Evolutionary conservation across 148 eudicot genomes (phyloP).

Genomic region (Rhododendron kiyosumense): DNA sequence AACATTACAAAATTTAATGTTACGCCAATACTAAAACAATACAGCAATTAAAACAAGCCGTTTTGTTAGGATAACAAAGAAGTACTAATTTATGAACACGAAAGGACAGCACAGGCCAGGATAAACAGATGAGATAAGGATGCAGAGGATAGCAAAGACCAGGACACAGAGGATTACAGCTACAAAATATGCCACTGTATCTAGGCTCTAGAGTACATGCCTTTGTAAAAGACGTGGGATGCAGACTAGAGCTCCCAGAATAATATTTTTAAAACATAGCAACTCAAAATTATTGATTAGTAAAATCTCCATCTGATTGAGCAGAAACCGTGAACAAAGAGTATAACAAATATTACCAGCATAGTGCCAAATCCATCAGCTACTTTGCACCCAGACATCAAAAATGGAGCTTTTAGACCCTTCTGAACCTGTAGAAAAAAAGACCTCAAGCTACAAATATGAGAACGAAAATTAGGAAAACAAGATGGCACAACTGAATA

Average conservation of each 20-base stretch:
- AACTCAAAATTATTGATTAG: background rate
- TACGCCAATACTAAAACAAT: background rate
- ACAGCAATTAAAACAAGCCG: background rate
- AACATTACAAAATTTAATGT: background rate
- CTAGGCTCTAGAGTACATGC: background rate
- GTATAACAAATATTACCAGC: constrained; percentile 45
- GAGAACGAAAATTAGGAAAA: constrained; percentile 1
- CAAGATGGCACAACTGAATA: background rate
- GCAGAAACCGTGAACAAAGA: background rate
- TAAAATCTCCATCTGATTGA: background rate
- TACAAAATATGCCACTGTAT: background rate
- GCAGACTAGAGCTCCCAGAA: background rate
- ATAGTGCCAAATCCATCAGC: constrained; percentile 94
- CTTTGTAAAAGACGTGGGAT: background rate
- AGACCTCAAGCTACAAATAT: background rate
- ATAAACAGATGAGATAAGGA: background rate
- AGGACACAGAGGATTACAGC: background rate
- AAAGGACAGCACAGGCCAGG: background rate
- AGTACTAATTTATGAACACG: background rate
- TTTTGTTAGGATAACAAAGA: background rate
- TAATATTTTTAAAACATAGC: background rate
- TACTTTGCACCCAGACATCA: constrained; percentile 97
- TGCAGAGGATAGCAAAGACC: background rate
- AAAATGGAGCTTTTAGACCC: constrained; percentile 63
- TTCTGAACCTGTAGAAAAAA: constrained; percentile 51